Evolutionary conservation across 2,329 filamentous ascomycete genomes (phyloP), one percentile per base, ranked within the genome.

Genomic region (Phyllosticta paracitricarpa): DNA sequence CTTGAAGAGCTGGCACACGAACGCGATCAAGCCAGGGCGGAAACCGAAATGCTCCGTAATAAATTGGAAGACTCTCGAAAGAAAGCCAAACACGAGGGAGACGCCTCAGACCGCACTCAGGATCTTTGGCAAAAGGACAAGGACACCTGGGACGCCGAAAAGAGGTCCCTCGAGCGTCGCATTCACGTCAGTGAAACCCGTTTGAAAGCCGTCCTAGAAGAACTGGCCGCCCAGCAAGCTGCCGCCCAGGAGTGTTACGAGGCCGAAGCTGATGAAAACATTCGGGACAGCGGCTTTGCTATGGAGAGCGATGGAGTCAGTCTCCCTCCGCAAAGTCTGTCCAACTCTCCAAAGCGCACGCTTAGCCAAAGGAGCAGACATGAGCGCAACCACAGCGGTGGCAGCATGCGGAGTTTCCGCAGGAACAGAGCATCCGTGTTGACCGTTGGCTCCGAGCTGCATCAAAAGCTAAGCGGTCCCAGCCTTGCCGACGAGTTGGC

Each of bases 401-500:
- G 53, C 12, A 59, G 79, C 88, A 72, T 81, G 87, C 81, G 78
- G 56, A 82, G 82, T 62, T 75, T 77, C 51, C 76, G 77, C 54
- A 77, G 86, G 71, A 82, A 90, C 64, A 85, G 90, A 30, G 89
- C 87, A 70, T 95, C 91, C 2, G 76, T 87, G 25, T 78, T 89
- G 64, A 86, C 81, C 64, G 79, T 81, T n/a, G 79, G 80, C 64
- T 75, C 76, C 9, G 77, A 80, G 62, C 82, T 80, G 3, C 73
- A 77, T 9, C 75, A 77, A 22, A 87, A 86, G 69, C 69, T 77
- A 3, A 85, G 84, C 67, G 89, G 88, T 1, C 75, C 91, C 63
- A 96, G 88, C 64, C 80, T 99, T 51, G 94, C 94, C 0, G 92
- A 97, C 67, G 94, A 99, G 75, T 81, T 99, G 60, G 87, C 89